Percentiles rank a stretch among this genome's conserved stretches.
Evolutionary conservation across 495 filamentous ascomycete species (phyloP).

Genomic region (Xylona heveae): DNA sequence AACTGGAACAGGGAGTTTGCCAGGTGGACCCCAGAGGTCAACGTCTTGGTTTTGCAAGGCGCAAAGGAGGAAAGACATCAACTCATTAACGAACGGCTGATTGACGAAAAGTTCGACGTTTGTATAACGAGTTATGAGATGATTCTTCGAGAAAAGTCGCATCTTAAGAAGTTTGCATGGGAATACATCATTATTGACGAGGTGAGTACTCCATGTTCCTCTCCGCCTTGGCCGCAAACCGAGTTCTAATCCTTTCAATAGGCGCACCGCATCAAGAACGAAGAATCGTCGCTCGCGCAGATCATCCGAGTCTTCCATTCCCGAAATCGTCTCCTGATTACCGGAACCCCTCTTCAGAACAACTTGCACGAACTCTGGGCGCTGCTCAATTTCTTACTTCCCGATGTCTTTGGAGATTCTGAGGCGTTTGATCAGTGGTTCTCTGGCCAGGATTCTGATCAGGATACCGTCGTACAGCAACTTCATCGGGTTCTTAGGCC

Average conservation of each 20-base stretch:
- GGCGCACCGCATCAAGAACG: conserved; percentile 98
- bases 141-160: conserved; percentile 86
- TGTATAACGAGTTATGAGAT: conserved; percentile 95
- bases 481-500: conserved; percentile 84
- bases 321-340: conserved; percentile 85
- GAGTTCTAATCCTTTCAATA: background rate
- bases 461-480: conserved; percentile 93
- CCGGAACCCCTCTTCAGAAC: conserved; percentile 93
- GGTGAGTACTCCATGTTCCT: conserved; percentile 1
- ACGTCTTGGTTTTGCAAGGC: conserved; percentile 85
- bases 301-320: conserved; percentile 96
- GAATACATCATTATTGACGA: conserved; percentile 99
- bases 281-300: conserved; percentile 90
- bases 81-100: conserved; percentile 73
- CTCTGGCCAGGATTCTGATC: conserved; percentile 64
- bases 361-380: conserved; percentile 99
- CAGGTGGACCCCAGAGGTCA: conserved; percentile 87
- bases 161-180: conserved; percentile 96
- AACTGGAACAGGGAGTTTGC: conserved; percentile 95
- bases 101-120: conserved; percentile 83
- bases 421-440: conserved; percentile 99
- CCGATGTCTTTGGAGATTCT: conserved; percentile 92
- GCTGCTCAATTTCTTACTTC: conserved; percentile 85
- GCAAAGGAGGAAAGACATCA: conserved; percentile 81
- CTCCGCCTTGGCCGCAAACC: background rate